Evolutionary conservation across 2,329 filamentous ascomycete genomes (phyloP), one percentile per base, ranked within the genome.

Genomic region (Pseudocercospora eumusae): DNA sequence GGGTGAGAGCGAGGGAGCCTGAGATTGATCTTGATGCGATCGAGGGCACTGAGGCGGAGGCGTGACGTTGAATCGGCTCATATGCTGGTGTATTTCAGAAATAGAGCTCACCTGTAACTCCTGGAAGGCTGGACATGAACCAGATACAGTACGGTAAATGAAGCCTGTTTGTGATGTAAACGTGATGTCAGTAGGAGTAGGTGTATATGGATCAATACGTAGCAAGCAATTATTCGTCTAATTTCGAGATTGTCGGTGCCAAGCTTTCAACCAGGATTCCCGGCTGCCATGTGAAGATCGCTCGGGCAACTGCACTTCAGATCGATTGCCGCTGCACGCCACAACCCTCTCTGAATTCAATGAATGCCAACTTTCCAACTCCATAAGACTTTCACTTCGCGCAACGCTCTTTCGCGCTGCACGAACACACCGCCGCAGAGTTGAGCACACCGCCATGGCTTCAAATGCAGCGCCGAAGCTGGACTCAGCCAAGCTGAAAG

Each of bases 401-500:
- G 15, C 36, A 40, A n/a, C 15, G 3, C 36, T 40, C 15, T 40
- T 4, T 40, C 36, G 7, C 15, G 15, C 15, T 8, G 33, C 13
- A 36, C 13, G 15, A 36, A n/a, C 33, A n/a, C 13, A 1, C 13
- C 27, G 27, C 7, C 27, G 27, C 6, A 28, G 27, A 28, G 27
- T 28, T 9, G 28, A 11, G 28, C 33, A n/a, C 15, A 57, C 10
- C 33, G 42, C 45, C n/a, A 62, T 62, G 60, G 47, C 60, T 23
- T 27, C 56, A 7, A 28, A 49, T 13, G 44, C 52, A 13, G 50
- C 45, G 44, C 25, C 57, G 2, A 53, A 52, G 56, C 47, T 52
- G 47, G 47, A 52, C 21, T n/a, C 20, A 28, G 47, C 47, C 60
- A 85, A 87, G 62, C 81, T 93, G 50, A 81, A 86, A 68, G 83